phyloP scores from a whole-genome alignment of 2,329 filamentous ascomycete genomes.

The Cyphellophora europaea region DNA sequence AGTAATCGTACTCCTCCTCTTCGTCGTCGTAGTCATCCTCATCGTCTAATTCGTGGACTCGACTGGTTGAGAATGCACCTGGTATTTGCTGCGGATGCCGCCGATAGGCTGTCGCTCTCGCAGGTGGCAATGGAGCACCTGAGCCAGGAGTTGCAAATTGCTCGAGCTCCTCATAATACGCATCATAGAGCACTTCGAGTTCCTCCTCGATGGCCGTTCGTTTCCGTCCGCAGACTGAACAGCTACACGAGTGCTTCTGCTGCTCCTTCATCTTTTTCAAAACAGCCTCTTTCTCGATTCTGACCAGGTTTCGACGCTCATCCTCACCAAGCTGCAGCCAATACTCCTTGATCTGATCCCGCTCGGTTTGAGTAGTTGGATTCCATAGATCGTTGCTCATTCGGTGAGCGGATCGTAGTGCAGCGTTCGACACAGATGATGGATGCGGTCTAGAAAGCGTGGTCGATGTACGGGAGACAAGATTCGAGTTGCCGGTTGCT shows the following conservation, averaged over 20 bases:
- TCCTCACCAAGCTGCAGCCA: slow-evolving; percentile 93
- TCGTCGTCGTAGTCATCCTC: slow-evolving; percentile 47
- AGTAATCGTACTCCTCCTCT: slow-evolving; percentile 52
- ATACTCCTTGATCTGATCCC: slow-evolving; percentile 95
- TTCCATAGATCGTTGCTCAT: slow-evolving; percentile 86
- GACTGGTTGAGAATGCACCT: slow-evolving; percentile 47
- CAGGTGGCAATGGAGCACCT: slow-evolving; percentile 48
- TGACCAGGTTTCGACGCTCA: slow-evolving; percentile 88
- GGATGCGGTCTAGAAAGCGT: slow-evolving; percentile 31
- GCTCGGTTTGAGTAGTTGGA: slow-evolving; percentile 85
- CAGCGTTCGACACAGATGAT: slow-evolving; percentile 32
- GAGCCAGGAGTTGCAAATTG: slow-evolving; percentile 79
- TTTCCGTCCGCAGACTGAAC: slow-evolving; percentile 92
- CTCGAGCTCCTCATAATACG: slow-evolving; percentile 96
- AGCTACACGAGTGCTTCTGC: slow-evolving; percentile 98
- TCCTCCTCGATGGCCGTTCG: slow-evolving; percentile 96
- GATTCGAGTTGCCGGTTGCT: slow-evolving; percentile 5
- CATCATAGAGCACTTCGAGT: slow-evolving; percentile 92
- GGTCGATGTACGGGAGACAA: slow-evolving; percentile 17
- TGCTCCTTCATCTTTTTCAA: slow-evolving; percentile 99
- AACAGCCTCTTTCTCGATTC: slow-evolving; percentile 97
- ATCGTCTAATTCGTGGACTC: slow-evolving; percentile 51
- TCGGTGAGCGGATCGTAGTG: slow-evolving; percentile 32
- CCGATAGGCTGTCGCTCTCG: slow-evolving; percentile 22
- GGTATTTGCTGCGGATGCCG: slow-evolving; percentile 28